phyloP scores from a whole-genome alignment of 176 grass and related monocot species.

The Avena sativa region DNA sequence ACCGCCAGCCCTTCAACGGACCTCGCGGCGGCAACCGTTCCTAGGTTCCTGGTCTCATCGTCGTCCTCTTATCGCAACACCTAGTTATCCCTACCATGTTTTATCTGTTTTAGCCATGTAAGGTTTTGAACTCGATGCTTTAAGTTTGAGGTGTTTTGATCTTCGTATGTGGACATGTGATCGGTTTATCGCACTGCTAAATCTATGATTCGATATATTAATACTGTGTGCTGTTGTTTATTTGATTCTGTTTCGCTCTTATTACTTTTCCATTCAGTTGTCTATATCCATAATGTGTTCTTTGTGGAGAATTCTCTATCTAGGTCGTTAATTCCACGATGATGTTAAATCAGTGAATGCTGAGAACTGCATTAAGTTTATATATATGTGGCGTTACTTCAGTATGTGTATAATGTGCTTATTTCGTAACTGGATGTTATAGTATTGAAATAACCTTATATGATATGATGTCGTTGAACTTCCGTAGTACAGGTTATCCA shows the following conservation, averaged over 20 bases:
- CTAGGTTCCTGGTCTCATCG: conserved; percentile 15
- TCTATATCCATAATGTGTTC: neutral
- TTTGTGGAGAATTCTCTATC: neutral
- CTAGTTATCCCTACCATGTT: conserved; percentile 18
- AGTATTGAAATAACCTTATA: too few species aligned
- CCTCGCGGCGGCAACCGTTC: conserved; percentile 52
- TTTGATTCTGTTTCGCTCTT: neutral
- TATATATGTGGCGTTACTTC: neutral
- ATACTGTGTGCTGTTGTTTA: neutral
- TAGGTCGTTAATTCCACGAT: neutral
- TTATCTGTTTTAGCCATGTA: conserved; percentile 40
- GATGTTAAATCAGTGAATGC: neutral
- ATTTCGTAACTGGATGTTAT: too few species aligned
- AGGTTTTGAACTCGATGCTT: conserved; percentile 42
- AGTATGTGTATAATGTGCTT: too few species aligned
- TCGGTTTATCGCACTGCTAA: conserved; percentile 42
- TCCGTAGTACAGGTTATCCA: too few species aligned
- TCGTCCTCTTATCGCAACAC: neutral
- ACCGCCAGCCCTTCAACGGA: conserved; percentile 50
- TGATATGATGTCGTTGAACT: too few species aligned
- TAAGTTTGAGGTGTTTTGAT: conserved; percentile 32
- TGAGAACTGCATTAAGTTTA: neutral
- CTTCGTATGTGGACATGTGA: conserved; percentile 34
- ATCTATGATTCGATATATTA: conserved; percentile 33
- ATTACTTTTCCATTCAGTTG: neutral